These are phyloP conservation scores for Asclepias syriaca DNA, from an alignment of 257 asterid genomes.

Conservation along the genomic window DNA sequence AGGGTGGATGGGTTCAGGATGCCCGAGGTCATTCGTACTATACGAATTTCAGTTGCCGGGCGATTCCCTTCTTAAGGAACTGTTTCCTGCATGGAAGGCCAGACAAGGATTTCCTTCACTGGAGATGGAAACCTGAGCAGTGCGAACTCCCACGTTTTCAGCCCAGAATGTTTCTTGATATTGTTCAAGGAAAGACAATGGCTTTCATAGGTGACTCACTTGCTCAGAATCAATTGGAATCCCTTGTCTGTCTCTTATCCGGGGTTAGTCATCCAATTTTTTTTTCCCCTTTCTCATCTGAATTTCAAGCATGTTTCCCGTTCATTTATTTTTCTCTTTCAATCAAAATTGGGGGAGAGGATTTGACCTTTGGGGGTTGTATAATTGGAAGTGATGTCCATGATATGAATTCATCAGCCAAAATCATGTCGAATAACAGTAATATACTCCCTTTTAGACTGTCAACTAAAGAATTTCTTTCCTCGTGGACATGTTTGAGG, in stretches of 20 bases:
- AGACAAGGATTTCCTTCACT: slow-evolving; percentile 24
- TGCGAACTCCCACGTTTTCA: slow-evolving; percentile 30
- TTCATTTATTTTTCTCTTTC: no score
- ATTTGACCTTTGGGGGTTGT: no score
- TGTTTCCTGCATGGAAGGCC: slow-evolving; percentile 34
- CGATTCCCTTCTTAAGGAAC: slow-evolving; percentile 29
- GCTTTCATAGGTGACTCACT: slow-evolving; percentile 76
- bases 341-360: not conserved
- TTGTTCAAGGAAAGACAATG: slow-evolving; percentile 45
- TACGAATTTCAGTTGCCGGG: slow-evolving; percentile 51
- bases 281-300: not conserved
- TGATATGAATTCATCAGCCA: not conserved
- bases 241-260: slow-evolving; percentile 65
- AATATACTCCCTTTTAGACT: not conserved
- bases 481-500: not conserved
- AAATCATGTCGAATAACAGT: not conserved
- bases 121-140: slow-evolving; percentile 38
- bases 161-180: slow-evolving; percentile 19
- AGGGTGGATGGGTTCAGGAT: slow-evolving; percentile 59
- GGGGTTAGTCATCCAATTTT: slow-evolving; percentile 44
- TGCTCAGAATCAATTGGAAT: slow-evolving; percentile 66
- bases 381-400: no score
- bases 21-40: slow-evolving; percentile 27
- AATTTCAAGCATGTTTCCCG: not conserved
- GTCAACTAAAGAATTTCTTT: not conserved